Base-by-base conservation (phyloP, 2,329 filamentous ascomycete species). In the Xylaria sp. region DNA sequence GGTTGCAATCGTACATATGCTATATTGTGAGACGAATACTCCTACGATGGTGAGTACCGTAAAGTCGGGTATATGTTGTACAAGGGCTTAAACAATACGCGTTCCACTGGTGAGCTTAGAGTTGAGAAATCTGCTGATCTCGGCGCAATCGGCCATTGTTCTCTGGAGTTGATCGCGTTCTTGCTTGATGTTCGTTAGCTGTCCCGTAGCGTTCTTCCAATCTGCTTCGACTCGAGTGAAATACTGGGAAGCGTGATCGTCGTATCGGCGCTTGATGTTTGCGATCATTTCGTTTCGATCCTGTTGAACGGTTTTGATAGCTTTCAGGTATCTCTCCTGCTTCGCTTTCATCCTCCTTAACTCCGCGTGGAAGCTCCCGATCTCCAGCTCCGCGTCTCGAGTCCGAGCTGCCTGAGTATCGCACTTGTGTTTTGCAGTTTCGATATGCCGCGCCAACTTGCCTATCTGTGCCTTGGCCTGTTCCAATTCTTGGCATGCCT, bases 211-310 rank as follows among this genome's bases (percentile, higher is more conserved):
- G 15, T 35, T 13, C 19, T 29, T 57, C 38, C 47, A 46, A 38
- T 46, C 40, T 11, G 56, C 33, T 23, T 58, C 40, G 15, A 21
- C 48, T 13, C 4, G 13, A 31, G 48, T 41, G 15, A 47, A 47
- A 33, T 40, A 47, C 29, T 44, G 7, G 1, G 55, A 44, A 9
- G 17, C 47, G n/a, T 25, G 38, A 15, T 52, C 47, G 9, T 49
- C 48, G n/a, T 53, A 58, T 23, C 19, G 48, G 38, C 48, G 48
- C 41, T 53, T 40, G 41, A 58, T 13, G 40, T 52, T 52, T 10
- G 31, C 29, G 19, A 58, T 25, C 29, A 15, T 38, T 2, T 52
- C 47, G 3, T 44, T 23, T 44, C 40, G 19, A 4, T 58, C 47
- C 4, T 19, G 37, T 11, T 52, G 55, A 11, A 25, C 33, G 11